These are phyloP conservation scores for Podospora comata DNA, from an alignment of 495 filamentous ascomycete genomes.

Conservation along the genomic window DNA sequence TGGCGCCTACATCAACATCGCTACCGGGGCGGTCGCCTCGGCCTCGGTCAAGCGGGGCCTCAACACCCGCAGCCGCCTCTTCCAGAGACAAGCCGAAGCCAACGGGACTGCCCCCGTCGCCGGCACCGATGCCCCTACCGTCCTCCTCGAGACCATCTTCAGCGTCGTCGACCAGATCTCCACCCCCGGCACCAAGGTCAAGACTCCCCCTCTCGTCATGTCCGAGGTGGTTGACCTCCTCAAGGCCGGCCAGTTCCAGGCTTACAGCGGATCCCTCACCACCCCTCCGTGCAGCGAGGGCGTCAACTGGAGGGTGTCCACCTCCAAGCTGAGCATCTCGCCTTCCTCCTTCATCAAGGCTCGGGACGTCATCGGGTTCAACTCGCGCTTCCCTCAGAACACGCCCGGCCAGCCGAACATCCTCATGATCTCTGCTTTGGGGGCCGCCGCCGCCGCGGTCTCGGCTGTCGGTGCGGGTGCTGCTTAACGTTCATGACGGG, in stretches of 20 bases:
- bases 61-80: constrained; percentile 13
- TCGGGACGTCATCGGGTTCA: constrained; percentile 62
- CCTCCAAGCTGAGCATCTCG: constrained; percentile 50
- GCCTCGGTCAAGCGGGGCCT: constrained; percentile 14
- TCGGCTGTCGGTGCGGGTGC: neutral
- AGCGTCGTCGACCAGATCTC: constrained; percentile 50
- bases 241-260: constrained; percentile 47
- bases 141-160: constrained; percentile 55
- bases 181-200: constrained; percentile 52
- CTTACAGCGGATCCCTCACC: constrained; percentile 57
- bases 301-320: constrained; percentile 56
- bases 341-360: constrained; percentile 52
- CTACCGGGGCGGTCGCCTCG: constrained; percentile 31
- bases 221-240: constrained; percentile 50
- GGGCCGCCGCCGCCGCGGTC: constrained; percentile 18
- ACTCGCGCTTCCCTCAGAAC: constrained; percentile 62
- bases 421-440: constrained; percentile 31
- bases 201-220: constrained; percentile 56
- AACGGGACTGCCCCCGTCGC: constrained; percentile 8
- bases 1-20: constrained; percentile 58
- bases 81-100: constrained; percentile 10
- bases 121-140: constrained; percentile 32
- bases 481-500: neutral
- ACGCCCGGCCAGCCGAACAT: constrained; percentile 52
- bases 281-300: constrained; percentile 67